Evolutionary conservation across 2,329 filamentous ascomycete species (phyloP).

Genomic region (Colletotrichum sublineola): DNA sequence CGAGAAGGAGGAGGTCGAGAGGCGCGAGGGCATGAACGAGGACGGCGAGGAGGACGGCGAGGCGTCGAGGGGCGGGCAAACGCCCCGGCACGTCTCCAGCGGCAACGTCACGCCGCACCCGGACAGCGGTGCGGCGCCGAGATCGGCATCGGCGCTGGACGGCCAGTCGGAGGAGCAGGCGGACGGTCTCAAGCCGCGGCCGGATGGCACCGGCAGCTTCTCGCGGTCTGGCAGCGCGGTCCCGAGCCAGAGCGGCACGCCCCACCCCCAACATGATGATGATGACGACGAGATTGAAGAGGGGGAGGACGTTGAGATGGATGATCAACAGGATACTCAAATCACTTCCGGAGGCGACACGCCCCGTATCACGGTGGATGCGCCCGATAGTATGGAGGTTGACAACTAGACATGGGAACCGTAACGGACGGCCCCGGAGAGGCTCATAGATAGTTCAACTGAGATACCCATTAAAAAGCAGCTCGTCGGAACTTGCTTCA

Average conservation of each 20-base stretch:
- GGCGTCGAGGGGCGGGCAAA: constrained; percentile 60
- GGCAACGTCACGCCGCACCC: constrained; percentile 65
- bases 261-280: constrained; percentile 49
- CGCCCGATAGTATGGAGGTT: constrained; percentile 73
- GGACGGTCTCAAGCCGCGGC: constrained; percentile 46
- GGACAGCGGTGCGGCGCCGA: constrained; percentile 56
- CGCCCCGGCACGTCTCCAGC: constrained; percentile 63
- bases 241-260: constrained; percentile 55
- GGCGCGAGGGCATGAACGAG: constrained; percentile 84
- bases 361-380: constrained; percentile 64
- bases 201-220: constrained; percentile 27
- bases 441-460: constrained; percentile 31
- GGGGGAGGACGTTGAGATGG: constrained; percentile 72
- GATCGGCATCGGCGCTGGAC: constrained; percentile 49
- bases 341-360: constrained; percentile 57
- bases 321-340: constrained; percentile 58
- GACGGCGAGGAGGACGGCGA: constrained; percentile 73
- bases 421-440: background rate
- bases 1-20: constrained; percentile 94
- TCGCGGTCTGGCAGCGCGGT: constrained; percentile 57
- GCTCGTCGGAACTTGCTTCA: background rate
- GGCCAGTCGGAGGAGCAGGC: constrained; percentile 50
- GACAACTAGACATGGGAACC: constrained; percentile 52
- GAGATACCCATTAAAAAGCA: constrained; percentile 38
- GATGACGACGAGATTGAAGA: constrained; percentile 54